These are phyloP conservation scores for Cordyceps javanica DNA, from an alignment of 2,329 filamentous ascomycete species.

Conservation along the genomic window DNA sequence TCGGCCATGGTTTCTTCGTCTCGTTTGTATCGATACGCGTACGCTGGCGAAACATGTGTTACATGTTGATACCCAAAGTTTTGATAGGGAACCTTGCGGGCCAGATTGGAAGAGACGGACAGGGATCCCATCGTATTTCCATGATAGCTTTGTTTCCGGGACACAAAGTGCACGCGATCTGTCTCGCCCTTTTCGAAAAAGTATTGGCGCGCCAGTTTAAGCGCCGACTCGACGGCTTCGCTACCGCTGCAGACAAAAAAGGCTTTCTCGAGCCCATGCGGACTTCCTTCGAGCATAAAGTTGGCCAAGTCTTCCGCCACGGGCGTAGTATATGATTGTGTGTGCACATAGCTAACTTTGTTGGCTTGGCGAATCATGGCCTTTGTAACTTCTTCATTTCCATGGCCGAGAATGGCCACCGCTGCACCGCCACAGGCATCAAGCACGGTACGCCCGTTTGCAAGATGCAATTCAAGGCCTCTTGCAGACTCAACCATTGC, in stretches of 20 bases:
- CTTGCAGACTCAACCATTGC: slow-evolving; percentile 36
- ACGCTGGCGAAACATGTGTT: slow-evolving; percentile 22
- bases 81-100: slow-evolving; percentile 23
- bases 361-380: slow-evolving; percentile 51
- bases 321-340: slow-evolving; percentile 19
- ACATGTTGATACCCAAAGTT: slow-evolving; percentile 21
- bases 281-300: slow-evolving; percentile 19
- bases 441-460: slow-evolving; percentile 27
- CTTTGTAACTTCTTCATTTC: slow-evolving; percentile 46
- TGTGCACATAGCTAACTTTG: slow-evolving; percentile 25
- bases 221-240: slow-evolving; percentile 38
- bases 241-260: slow-evolving; percentile 21
- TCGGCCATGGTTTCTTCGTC: slow-evolving; percentile 30
- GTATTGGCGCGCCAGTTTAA: slow-evolving; percentile 45
- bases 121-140: slow-evolving; percentile 44
- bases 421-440: slow-evolving; percentile 32
- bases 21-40: slow-evolving; percentile 18
- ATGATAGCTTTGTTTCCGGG: slow-evolving; percentile 40
- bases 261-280: slow-evolving; percentile 20
- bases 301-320: slow-evolving; percentile 25
- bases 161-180: slow-evolving; percentile 35
- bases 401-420: slow-evolving; percentile 59
- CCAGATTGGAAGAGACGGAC: slow-evolving; percentile 28
- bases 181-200: slow-evolving; percentile 33
- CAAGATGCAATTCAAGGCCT: slow-evolving; percentile 30